Percentiles rank a stretch among this genome's conserved stretches.
phyloP scores from a whole-genome alignment of 768 basidiomycete genomes.

The Naematelia encephala region DNA sequence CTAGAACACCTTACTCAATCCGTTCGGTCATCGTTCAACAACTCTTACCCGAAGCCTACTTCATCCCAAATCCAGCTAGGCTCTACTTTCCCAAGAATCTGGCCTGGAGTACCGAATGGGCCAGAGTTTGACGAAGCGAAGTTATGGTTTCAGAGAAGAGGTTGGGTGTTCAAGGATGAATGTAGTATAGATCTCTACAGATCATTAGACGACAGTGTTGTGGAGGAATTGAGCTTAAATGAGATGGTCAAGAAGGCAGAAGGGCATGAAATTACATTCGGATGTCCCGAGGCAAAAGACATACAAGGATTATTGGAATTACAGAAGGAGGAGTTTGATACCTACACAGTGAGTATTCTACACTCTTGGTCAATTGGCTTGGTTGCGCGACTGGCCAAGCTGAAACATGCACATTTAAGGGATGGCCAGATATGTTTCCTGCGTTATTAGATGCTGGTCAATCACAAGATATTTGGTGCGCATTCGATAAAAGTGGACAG shows the following conservation, averaged over 20 bases:
- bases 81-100: conserved; percentile 10
- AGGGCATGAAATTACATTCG: conserved; percentile 2
- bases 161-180: conserved; percentile 9
- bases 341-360: conserved; percentile 4
- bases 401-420: not conserved
- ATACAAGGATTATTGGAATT: not conserved
- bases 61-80: conserved; percentile 7
- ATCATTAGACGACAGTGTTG: not conserved
- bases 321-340: conserved; percentile 6
- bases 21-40: not conserved
- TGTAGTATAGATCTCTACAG: conserved; percentile 6
- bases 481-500: not conserved
- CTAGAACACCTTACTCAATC: not conserved
- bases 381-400: not conserved
- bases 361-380: not conserved
- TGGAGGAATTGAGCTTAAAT: not conserved
- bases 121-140: conserved; percentile 6
- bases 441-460: not conserved
- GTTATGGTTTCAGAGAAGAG: conserved; percentile 1
- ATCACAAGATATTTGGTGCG: conserved; percentile 8
- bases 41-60: not conserved
- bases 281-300: conserved; percentile 5
- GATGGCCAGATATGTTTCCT: conserved; percentile 14
- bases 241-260: conserved; percentile 4
- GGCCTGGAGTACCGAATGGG: conserved; percentile 10